Evolutionary conservation across 2,329 filamentous ascomycete species (phyloP).

Genomic region (Amylocarpus encephaloides): DNA sequence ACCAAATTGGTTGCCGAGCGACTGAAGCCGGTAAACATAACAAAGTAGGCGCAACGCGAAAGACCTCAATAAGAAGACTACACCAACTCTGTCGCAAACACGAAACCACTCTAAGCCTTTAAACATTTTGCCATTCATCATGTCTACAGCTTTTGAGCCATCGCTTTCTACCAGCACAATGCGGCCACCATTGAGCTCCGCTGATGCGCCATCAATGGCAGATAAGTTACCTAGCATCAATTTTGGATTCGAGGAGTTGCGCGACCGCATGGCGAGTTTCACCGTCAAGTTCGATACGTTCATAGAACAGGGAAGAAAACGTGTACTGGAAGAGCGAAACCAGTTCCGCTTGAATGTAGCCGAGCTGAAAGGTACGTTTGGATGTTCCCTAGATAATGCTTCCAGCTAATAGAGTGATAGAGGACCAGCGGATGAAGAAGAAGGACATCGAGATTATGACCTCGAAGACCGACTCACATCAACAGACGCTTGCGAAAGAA

Average conservation of each 20-base stretch:
- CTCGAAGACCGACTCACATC: constrained; percentile 63
- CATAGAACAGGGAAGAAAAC: constrained; percentile 84
- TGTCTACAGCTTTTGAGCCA: constrained; percentile 60
- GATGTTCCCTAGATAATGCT: background rate
- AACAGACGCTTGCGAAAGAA: constrained; percentile 71
- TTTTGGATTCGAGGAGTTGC: constrained; percentile 93
- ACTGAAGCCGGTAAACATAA: background rate
- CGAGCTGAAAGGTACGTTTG: constrained; percentile 71
- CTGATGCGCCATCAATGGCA: constrained; percentile 59
- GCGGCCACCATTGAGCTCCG: constrained; percentile 42
- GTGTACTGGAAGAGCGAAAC: constrained; percentile 87
- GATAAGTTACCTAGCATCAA: constrained; percentile 82
- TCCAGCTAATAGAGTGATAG: constrained; percentile 40
- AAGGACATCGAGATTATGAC: constrained; percentile 79
- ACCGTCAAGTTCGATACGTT: constrained; percentile 87
- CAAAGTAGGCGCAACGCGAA: background rate
- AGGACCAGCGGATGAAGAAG: constrained; percentile 86
- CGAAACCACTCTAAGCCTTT: background rate
- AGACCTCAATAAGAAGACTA: background rate
- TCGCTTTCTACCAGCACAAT: constrained; percentile 58
- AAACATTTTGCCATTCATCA: constrained; percentile 27
- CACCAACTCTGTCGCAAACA: constrained; percentile 1
- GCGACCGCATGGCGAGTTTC: constrained; percentile 91
- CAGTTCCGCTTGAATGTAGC: constrained; percentile 86
- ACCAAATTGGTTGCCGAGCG: background rate